Conservation (phyloP, 805 yeast species). For the Ascoidea rubescens region DNA sequence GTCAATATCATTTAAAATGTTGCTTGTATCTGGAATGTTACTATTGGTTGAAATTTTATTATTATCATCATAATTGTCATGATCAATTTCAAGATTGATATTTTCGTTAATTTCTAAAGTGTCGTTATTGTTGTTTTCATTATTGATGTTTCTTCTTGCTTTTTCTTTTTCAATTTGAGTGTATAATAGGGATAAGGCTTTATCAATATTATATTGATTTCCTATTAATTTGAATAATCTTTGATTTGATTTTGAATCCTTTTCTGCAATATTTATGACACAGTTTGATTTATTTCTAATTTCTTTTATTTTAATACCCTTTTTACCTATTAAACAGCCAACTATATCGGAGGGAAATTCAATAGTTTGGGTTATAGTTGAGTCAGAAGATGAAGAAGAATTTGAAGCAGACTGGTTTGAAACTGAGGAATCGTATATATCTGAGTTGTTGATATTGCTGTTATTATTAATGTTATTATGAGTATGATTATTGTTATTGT, state of each 20-base stretch:
- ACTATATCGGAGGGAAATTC: constrained; percentile 70
- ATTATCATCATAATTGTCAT: too few species aligned
- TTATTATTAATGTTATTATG: background rate
- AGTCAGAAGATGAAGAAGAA: constrained; percentile 3
- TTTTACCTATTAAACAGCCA: constrained; percentile 81
- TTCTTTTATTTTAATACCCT: constrained; percentile 77
- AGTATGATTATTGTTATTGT: background rate
- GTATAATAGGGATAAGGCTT: constrained; percentile 43
- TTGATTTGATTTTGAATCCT: constrained; percentile 46
- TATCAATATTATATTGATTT: constrained; percentile 28
- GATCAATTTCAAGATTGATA: too few species aligned
- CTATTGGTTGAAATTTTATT: too few species aligned
- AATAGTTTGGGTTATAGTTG: constrained; percentile 24
- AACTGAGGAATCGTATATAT: too few species aligned
- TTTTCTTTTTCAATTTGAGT: constrained; percentile 47
- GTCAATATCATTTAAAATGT: too few species aligned
- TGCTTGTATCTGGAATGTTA: too few species aligned
- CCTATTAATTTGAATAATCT: constrained; percentile 66
- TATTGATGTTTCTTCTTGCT: constrained; percentile 23
- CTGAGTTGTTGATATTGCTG: background rate
- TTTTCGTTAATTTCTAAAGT: too few species aligned
- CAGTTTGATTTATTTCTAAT: constrained; percentile 71
- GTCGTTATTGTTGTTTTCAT: background rate
- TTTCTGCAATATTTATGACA: constrained; percentile 60
- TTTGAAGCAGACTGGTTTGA: constrained; percentile 1